Conservation (phyloP, 305 asterid species). For the Fraxinus paxiana region DNA sequence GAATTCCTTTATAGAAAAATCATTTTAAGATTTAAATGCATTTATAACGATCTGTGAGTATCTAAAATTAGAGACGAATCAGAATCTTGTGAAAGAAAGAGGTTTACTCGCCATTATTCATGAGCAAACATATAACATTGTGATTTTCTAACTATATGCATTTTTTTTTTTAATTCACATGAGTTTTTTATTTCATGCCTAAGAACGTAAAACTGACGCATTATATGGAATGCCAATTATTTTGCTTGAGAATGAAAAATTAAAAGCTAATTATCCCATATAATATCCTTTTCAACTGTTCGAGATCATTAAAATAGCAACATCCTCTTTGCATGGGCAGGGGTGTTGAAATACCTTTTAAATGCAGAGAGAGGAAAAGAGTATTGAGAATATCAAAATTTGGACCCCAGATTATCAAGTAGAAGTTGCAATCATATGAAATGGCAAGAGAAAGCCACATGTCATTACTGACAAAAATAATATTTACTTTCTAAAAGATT, state of each 20-base stretch:
- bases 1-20: not conserved
- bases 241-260: slow-evolving; percentile 18
- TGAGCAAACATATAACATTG: not conserved
- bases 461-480: slow-evolving; percentile 3
- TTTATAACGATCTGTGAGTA: not conserved
- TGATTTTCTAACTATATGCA: not conserved
- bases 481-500: not conserved
- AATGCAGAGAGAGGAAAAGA: not conserved
- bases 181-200: slow-evolving; percentile 8
- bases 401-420: not conserved
- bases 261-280: not conserved
- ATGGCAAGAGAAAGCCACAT: not conserved
- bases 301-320: not conserved
- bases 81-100: not conserved
- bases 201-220: not conserved
- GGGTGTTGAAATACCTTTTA: not conserved
- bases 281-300: not conserved
- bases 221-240: not conserved
- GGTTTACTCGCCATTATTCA: not conserved
- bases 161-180: not conserved
- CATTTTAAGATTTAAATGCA: not conserved
- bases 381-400: not conserved
- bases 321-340: not conserved
- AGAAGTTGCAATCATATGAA: not conserved
- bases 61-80: not conserved